Conservation (phyloP, 2,329 filamentous ascomycete species). For the Eutypa lata region DNA sequence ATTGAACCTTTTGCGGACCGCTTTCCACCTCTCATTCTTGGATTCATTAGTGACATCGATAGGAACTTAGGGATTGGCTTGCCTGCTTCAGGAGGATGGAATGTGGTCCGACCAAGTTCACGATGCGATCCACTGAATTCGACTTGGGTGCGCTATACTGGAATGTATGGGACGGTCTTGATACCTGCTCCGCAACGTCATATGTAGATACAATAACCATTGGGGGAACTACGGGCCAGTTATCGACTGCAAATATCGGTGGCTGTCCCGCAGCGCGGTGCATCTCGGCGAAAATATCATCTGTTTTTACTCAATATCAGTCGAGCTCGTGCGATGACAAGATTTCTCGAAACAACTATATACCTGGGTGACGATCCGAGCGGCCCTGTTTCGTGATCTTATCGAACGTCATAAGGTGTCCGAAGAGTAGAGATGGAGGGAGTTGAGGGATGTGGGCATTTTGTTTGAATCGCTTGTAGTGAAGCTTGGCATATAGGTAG, state of each 20-base stretch:
- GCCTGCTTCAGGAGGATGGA: conserved; percentile 1
- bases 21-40: conserved; percentile 12
- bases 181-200: conserved; percentile 34
- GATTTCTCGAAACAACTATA: not conserved
- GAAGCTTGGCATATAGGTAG: conserved; percentile 4
- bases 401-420: conserved; percentile 5
- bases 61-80: too few relatives aligned
- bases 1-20: conserved; percentile 32
- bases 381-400: conserved; percentile 1
- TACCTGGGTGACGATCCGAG: conserved; percentile 6
- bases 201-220: conserved; percentile 31
- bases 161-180: conserved; percentile 26
- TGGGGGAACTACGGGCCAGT: conserved; percentile 29
- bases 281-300: conserved; percentile 20
- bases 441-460: conserved; percentile 6
- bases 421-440: conserved; percentile 2
- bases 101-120: not conserved
- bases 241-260: conserved; percentile 28
- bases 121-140: conserved; percentile 6
- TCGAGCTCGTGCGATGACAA: not conserved
- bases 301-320: not conserved
- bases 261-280: conserved; percentile 25
- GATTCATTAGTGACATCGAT: too few relatives aligned
- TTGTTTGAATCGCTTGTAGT: conserved; percentile 8
- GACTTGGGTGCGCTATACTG: conserved; percentile 32